phyloP scores from a whole-genome alignment of 2,329 filamentous ascomycete genomes.

The Sarocladium brachiariae region DNA sequence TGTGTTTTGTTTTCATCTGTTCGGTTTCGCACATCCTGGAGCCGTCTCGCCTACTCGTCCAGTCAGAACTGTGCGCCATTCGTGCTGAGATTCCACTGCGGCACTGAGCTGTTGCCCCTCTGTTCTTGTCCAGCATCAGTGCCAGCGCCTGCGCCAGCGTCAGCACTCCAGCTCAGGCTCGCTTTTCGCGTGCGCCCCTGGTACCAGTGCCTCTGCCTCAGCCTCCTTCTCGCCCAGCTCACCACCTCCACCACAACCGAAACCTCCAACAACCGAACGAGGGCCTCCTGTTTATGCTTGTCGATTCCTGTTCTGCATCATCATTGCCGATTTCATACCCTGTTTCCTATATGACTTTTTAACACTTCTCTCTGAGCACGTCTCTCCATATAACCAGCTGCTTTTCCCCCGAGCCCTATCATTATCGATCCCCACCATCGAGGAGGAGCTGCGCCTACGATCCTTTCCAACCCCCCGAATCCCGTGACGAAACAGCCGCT shows the following conservation, averaged over 20 bases:
- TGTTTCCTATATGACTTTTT: too few relatives aligned
- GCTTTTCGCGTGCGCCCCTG: constrained; percentile 7
- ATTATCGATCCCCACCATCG: background rate
- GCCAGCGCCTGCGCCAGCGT: too few relatives aligned
- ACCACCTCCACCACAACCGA: background rate
- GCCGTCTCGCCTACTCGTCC: background rate
- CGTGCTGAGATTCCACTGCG: background rate
- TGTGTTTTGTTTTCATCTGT: too few relatives aligned
- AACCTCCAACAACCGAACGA: background rate
- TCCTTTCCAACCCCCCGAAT: background rate
- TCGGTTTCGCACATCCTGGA: too few relatives aligned
- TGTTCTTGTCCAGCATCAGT: background rate
- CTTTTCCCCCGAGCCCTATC: background rate
- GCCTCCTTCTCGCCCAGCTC: constrained; percentile 6
- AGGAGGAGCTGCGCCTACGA: background rate
- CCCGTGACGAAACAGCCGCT: constrained; percentile 1
- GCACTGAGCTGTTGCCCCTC: constrained; percentile 3
- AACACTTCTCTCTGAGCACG: background rate
- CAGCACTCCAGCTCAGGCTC: constrained; percentile 2
- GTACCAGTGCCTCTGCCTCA: constrained; percentile 7
- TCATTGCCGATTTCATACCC: background rate
- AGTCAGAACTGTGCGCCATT: background rate
- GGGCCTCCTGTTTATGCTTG: background rate
- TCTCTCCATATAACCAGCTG: background rate
- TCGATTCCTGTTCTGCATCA: background rate